Base-by-base conservation (phyloP, 768 basidiomycete genomes). In the Kwoniella mangroviensis region DNA sequence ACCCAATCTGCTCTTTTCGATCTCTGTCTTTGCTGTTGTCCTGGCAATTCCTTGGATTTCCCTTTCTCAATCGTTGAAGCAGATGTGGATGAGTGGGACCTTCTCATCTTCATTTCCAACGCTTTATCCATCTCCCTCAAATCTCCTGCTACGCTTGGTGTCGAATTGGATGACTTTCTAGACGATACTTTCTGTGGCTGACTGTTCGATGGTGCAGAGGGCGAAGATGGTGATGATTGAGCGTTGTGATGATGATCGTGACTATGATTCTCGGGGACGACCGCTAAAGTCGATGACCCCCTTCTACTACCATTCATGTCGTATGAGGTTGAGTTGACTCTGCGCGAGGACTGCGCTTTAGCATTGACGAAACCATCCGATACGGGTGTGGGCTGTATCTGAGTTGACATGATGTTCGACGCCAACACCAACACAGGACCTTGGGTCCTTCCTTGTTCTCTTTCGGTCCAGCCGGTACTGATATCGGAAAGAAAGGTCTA, bases 1-100 rank as follows among this genome's bases (percentile, higher is more conserved):
- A 73, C 65, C 76, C 76, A 78, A 9, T 70, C 58, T n/a, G 72
- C 72, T 45, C 53, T 63, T 51, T 26, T 42, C 34, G 40, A 63
- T 21, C 52, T 52, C 40, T 60, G 41, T n/a, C 19, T 45, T n/a
- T 22, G 54, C 56, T 53, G 54, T 41, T 34, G 26, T 65, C 28
- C 41, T 34, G 43, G 28, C 10, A 26, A n/a, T 45, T 68, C 67
- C 49, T 56, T 68, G 22, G 43, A 56, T 53, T 68, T 68, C 9
- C 67, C 60, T 42, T 68, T 62, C 19, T 68, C 67, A 15, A 58
- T 28, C 4, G 63, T 9, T 24, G 63, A 66, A 13, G 45, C 45
- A 49, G 45, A 49, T 13, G 45, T 49, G 1, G 45, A 49, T 49
- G 45, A 49, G 10, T 49, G 45, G 19, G 55, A 40, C 49, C 65